Evolutionary conservation across 2,329 filamentous ascomycete species (phyloP).

Genomic region (Diplodia seriata): DNA sequence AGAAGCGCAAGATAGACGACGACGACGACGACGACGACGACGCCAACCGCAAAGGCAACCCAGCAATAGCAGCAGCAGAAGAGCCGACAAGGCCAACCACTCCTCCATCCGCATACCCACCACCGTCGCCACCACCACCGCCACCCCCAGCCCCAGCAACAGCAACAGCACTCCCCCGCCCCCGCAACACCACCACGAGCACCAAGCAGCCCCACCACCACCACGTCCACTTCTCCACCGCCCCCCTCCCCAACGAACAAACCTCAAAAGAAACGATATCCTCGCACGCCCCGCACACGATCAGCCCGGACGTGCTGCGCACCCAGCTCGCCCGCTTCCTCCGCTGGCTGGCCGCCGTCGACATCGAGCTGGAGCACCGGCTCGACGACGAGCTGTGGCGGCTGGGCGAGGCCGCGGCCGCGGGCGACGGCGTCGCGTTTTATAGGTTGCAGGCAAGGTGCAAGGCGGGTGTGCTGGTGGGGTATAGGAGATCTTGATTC

Average conservation of each 20-base stretch:
- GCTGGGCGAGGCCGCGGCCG: neutral
- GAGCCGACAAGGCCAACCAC: neutral
- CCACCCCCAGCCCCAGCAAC: too few relatives aligned
- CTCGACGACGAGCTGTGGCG: neutral
- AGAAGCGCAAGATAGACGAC: neutral
- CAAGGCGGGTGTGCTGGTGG: conserved; percentile 6
- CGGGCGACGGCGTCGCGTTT: neutral
- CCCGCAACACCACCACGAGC: neutral
- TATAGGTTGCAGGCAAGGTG: neutral
- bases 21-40: neutral
- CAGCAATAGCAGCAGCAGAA: neutral
- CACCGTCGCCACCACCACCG: neutral
- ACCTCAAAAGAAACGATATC: neutral
- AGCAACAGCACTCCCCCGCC: neutral
- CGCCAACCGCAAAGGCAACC: too few relatives aligned
- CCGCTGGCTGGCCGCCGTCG: neutral
- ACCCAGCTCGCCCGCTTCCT: neutral
- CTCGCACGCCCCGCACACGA: neutral
- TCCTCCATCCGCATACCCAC: neutral
- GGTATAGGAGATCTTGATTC: neutral
- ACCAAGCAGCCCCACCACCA: too few relatives aligned
- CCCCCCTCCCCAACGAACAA: neutral
- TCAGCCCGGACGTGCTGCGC: neutral
- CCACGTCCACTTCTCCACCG: neutral
- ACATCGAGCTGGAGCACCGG: conserved; percentile 2